These are phyloP conservation scores for Candida corydali DNA, from an alignment of 805 yeast species.

Conservation along the genomic window DNA sequence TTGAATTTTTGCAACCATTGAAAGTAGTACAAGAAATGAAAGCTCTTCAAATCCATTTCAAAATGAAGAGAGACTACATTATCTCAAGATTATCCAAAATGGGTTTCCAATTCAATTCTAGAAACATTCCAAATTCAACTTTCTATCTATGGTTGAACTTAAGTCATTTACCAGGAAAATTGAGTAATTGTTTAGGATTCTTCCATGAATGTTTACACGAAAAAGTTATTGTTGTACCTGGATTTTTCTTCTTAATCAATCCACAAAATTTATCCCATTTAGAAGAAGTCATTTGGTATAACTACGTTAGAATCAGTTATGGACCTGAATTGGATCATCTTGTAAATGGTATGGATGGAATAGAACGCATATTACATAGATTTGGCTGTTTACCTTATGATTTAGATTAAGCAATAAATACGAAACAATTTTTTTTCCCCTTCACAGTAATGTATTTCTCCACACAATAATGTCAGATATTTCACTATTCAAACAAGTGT, in stretches of 20 bases:
- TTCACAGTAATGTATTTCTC: no score
- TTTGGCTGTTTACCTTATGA: constrained; percentile 40
- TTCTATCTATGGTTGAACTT: constrained; percentile 59
- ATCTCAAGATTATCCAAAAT: constrained; percentile 43
- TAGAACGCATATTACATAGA: constrained; percentile 44
- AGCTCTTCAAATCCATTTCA: constrained; percentile 55
- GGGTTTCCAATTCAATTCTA: constrained; percentile 48
- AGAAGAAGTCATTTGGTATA: constrained; percentile 57
- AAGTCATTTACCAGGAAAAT: constrained; percentile 51
- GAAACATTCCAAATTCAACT: constrained; percentile 51
- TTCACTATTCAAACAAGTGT: not conserved
- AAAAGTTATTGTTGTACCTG: constrained; percentile 58
- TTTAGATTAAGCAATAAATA: not conserved
- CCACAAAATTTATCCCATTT: constrained; percentile 46
- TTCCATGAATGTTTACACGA: constrained; percentile 62
- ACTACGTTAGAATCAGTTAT: constrained; percentile 54
- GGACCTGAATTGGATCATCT: constrained; percentile 53
- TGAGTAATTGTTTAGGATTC: constrained; percentile 55
- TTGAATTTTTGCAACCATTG: constrained; percentile 49
- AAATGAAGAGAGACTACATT: constrained; percentile 54
- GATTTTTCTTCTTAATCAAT: constrained; percentile 57
- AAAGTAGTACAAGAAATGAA: constrained; percentile 50
- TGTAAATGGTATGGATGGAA: constrained; percentile 57
- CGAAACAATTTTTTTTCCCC: constrained; percentile 1
- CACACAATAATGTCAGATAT: not conserved